Base-by-base conservation (phyloP, 345 rosid species). In the Xanthoceras sorbifolium region DNA sequence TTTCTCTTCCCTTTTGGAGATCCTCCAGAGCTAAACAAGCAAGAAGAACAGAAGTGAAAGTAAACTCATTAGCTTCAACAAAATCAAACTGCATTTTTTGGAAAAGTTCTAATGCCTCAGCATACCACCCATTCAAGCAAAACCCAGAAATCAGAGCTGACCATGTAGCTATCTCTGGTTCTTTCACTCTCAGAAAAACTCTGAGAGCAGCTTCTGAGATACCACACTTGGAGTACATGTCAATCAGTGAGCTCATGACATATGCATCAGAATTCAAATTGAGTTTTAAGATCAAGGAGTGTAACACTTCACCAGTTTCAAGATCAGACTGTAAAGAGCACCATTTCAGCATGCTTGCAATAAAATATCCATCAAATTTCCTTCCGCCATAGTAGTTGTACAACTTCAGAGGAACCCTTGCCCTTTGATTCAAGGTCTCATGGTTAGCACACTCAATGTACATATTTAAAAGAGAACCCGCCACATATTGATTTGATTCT, bases 381-480 rank as follows among this genome's bases (percentile, higher is more conserved):
- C 62, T 74, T 74, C 78, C 75, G 61, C 74, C 71, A 26, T 50
- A 79, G 61, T 64, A 64, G 36, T 26, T 42, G n/a, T 69, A 79
- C 71, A 79, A 69, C 78, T 50, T 74, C 22, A 74, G 29, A 73
- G 77, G 77, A 60, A 73, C 28, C 31, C 46, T 42, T 42, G 10
- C 64, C 61, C 61, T n/a, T 22, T 26, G 69, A 74, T 74, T 68
- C 5, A 36, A 79, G 57, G 44, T 74, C 59, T 73, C 72, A 17
- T 54, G 67, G 57, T 52, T 54, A 20, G 25, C 25, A 60, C 81
- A 73, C 63, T 73, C 76, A 61, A 77, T 69, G 59, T 77, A 81
- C 84, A 77, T 77, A 63, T 81, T 81, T 71, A 81, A 69, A 76
- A 81, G 84, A 52, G 84, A 81, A 78, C 81, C 46, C 55, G 73